Conservation (phyloP, 139 green algal genomes). For the Pleodorina starrii region DNA sequence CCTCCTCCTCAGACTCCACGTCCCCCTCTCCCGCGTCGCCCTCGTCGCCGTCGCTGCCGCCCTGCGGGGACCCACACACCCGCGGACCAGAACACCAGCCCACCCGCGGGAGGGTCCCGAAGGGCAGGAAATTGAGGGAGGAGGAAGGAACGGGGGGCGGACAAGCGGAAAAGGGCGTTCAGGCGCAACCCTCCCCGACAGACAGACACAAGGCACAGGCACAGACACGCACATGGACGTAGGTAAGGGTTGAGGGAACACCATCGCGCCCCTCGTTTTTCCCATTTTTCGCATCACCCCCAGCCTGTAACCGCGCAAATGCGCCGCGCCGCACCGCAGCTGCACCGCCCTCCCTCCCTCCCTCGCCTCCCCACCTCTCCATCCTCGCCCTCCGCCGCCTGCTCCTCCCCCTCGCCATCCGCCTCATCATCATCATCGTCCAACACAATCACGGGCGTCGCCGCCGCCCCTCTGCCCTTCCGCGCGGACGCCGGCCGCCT, state of each 20-base stretch:
- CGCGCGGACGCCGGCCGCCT: not conserved
- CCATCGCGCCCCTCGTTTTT: too few relatives aligned
- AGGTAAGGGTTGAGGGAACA: too few relatives aligned
- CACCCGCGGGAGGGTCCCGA: not conserved
- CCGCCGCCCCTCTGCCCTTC: not conserved
- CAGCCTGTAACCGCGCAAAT: too few relatives aligned
- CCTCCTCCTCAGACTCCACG: not conserved
- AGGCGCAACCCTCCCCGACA: too few relatives aligned
- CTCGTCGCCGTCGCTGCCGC: not conserved
- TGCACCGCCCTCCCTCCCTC: not conserved
- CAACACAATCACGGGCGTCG: constrained; percentile 3
- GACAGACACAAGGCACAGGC: too few relatives aligned
- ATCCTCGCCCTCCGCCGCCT: not conserved
- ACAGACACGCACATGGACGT: too few relatives aligned
- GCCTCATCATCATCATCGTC: not conserved
- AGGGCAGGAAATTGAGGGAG: not conserved
- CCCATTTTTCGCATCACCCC: too few relatives aligned
- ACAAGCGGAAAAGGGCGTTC: too few relatives aligned
- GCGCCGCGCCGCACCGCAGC: not conserved
- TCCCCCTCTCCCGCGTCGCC: not conserved
- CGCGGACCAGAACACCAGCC: too few relatives aligned
- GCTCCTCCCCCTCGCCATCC: not conserved
- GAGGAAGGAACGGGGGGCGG: too few relatives aligned
- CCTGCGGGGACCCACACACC: too few relatives aligned
- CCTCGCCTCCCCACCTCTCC: not conserved